phyloP scores from a whole-genome alignment of 1,139 yeast species.

The Zygosaccharomyces pseudobailii region DNA sequence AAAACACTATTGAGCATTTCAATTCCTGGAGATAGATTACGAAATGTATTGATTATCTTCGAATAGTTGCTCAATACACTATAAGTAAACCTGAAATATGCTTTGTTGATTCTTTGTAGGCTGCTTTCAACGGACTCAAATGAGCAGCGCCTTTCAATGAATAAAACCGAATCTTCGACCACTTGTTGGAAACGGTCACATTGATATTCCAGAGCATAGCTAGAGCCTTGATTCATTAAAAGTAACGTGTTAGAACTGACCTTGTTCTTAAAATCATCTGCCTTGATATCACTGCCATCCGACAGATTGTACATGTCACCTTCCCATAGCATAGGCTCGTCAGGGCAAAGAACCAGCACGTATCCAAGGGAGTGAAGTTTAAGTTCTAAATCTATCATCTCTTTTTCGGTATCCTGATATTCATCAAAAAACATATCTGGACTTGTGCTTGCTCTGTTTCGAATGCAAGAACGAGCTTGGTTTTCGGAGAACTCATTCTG shows the following conservation, averaged over 20 bases:
- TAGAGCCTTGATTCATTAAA: slow-evolving; percentile 63
- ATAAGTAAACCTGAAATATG: slow-evolving; percentile 65
- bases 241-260: slow-evolving; percentile 67
- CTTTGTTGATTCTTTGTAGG: slow-evolving; percentile 58
- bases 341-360: slow-evolving; percentile 69
- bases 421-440: slow-evolving; percentile 14
- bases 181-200: slow-evolving; percentile 46
- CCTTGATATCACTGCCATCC: slow-evolving; percentile 22
- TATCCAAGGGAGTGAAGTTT: slow-evolving; percentile 45
- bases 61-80: slow-evolving; percentile 62
- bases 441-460: slow-evolving; percentile 7
- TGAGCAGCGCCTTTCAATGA: slow-evolving; percentile 63
- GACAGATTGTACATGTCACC: slow-evolving; percentile 63
- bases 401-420: slow-evolving; percentile 37
- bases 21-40: slow-evolving; percentile 56
- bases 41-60: slow-evolving; percentile 44
- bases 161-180: slow-evolving; percentile 49
- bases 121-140: slow-evolving; percentile 72
- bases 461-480: slow-evolving; percentile 5
- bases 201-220: slow-evolving; percentile 43
- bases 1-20: slow-evolving; percentile 75
- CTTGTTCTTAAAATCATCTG: slow-evolving; percentile 31
- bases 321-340: slow-evolving; percentile 88
- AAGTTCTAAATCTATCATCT: slow-evolving; percentile 24
- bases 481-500: slow-evolving; percentile 16